A percentile compares a stretch with the other conserved stretches of the same genome.
Evolutionary conservation across 305 asterid genomes (phyloP).

Genomic region (Fraxinus sp.): DNA sequence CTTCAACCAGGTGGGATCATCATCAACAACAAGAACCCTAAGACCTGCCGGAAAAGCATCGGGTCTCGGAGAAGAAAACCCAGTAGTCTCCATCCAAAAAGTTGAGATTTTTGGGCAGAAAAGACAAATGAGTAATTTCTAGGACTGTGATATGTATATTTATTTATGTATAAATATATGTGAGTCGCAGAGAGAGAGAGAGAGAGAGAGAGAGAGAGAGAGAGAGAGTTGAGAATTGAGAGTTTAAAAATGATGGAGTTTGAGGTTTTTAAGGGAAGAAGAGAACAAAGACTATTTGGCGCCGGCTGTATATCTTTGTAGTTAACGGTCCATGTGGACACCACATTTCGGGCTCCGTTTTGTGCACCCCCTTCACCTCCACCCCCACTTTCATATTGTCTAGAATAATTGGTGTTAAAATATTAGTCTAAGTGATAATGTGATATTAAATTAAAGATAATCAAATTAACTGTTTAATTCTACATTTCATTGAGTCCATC

Average conservation of each 20-base stretch:
- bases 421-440: too few species aligned
- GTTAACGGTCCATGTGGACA: slow-evolving; percentile 25
- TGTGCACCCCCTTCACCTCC: not conserved
- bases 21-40: slow-evolving; percentile 89
- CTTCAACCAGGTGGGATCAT: slow-evolving; percentile 93
- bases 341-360: not conserved
- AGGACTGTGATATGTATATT: not conserved
- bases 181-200: not conserved
- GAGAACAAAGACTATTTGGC: slow-evolving; percentile 54
- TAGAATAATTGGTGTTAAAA: too few species aligned
- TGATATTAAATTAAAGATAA: too few species aligned
- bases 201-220: too few species aligned
- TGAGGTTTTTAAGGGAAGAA: slow-evolving; percentile 28
- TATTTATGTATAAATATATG: not conserved
- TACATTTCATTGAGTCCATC: too few species aligned
- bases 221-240: not conserved
- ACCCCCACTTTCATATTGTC: too few species aligned
- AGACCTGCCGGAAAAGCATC: slow-evolving; percentile 84
- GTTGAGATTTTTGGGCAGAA: slow-evolving; percentile 16
- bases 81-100: slow-evolving; percentile 52
- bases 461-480: too few species aligned
- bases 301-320: slow-evolving; percentile 50
- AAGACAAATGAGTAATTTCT: slow-evolving; percentile 25
- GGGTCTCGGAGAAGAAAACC: slow-evolving; percentile 61
- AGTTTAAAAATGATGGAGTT: slow-evolving; percentile 11